Evolutionary conservation across 2,329 filamentous ascomycete species (phyloP).

Genomic region (Tolypocladium nubicola): DNA sequence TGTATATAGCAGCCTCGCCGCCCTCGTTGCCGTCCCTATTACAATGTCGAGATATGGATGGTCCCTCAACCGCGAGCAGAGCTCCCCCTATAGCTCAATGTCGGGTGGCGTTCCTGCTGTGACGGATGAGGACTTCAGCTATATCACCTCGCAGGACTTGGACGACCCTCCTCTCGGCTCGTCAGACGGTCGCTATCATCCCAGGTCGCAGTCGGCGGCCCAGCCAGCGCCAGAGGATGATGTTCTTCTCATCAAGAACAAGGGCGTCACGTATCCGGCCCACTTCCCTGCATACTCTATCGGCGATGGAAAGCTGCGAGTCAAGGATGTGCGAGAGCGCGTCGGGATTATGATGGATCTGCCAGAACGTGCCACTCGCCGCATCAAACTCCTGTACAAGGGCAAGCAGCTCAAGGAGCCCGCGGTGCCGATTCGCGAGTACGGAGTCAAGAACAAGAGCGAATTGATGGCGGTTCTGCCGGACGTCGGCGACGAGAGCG

Average conservation of each 20-base stretch:
- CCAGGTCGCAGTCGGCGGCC: conserved; percentile 22
- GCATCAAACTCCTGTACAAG: conserved; percentile 63
- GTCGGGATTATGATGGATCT: conserved; percentile 56
- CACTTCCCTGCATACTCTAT: conserved; percentile 70
- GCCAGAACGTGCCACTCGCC: conserved; percentile 35
- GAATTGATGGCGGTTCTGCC: conserved; percentile 43
- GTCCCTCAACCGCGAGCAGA: conserved; percentile 30
- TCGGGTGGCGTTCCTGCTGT: conserved; percentile 47
- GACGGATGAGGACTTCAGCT: conserved; percentile 68
- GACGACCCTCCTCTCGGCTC: conserved; percentile 30
- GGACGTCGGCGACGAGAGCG: conserved; percentile 25
- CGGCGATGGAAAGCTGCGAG: conserved; percentile 58
- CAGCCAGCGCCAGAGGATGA: conserved; percentile 48
- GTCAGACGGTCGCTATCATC: conserved; percentile 28
- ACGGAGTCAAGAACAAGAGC: conserved; percentile 50
- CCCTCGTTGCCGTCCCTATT: conserved; percentile 37
- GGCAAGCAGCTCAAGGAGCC: conserved; percentile 60
- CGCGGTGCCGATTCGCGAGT: conserved; percentile 44
- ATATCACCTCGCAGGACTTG: conserved; percentile 71
- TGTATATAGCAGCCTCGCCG: conserved; percentile 39
- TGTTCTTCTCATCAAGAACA: conserved; percentile 58
- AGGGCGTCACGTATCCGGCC: conserved; percentile 53
- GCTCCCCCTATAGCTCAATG: conserved; percentile 42
- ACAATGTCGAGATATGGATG: conserved; percentile 47
- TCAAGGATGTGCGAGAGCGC: conserved; percentile 57